Evolutionary conservation across 768 basidiomycete genomes (phyloP).

Genomic region (Tricholoma terreum): DNA sequence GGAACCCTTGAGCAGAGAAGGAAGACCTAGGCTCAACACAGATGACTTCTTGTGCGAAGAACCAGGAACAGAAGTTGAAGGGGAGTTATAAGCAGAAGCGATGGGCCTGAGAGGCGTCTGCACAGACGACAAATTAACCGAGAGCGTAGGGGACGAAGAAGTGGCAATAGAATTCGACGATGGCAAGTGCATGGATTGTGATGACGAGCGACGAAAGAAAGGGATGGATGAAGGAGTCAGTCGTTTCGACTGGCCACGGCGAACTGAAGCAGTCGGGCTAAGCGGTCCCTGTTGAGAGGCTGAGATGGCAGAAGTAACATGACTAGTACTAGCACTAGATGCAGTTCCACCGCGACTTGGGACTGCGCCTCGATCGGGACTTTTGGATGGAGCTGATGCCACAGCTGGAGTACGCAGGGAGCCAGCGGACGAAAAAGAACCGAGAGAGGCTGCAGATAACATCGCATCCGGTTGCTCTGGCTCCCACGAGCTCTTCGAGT

Average conservation of each 20-base stretch:
- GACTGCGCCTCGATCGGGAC: constrained; percentile 56
- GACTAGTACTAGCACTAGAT: constrained; percentile 72
- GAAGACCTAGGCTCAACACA: constrained; percentile 75
- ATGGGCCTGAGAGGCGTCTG: constrained; percentile 42
- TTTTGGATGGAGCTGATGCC: constrained; percentile 46
- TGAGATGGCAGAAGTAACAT: constrained; percentile 50
- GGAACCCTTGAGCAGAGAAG: constrained; percentile 76
- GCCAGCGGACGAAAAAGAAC: constrained; percentile 70
- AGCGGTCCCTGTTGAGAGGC: constrained; percentile 59
- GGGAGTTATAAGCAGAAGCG: constrained; percentile 52
- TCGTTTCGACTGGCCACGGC: constrained; percentile 71
- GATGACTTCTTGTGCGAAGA: constrained; percentile 77
- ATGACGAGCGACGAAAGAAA: constrained; percentile 90
- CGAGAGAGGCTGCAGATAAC: constrained; percentile 72
- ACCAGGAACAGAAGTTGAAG: constrained; percentile 53
- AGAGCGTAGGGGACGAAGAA: constrained; percentile 50
- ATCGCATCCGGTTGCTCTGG: constrained; percentile 72
- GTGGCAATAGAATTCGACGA: constrained; percentile 44
- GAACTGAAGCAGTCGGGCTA: constrained; percentile 69
- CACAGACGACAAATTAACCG: constrained; percentile 34
- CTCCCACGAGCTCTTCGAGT: constrained; percentile 57
- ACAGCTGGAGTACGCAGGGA: constrained; percentile 54
- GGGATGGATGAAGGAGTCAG: constrained; percentile 92
- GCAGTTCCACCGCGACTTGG: constrained; percentile 71
- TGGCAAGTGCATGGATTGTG: constrained; percentile 78